Percentiles rank a stretch among this genome's conserved stretches.
These are phyloP conservation scores for Arxiozyma telluris DNA, from an alignment of 1,139 yeast species.

Conservation along the genomic window DNA sequence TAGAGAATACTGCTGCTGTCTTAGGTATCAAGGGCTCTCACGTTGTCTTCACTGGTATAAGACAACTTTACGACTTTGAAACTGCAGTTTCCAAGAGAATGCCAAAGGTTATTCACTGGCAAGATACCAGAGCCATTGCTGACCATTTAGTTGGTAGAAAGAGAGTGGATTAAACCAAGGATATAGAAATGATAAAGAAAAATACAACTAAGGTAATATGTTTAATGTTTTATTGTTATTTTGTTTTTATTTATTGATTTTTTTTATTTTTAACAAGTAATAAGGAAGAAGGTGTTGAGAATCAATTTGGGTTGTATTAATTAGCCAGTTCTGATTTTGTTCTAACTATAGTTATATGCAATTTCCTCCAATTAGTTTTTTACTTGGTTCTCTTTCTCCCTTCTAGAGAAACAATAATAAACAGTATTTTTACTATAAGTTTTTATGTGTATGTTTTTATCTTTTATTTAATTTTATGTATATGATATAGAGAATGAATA, in stretches of 20 bases:
- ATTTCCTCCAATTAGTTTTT: too few species aligned
- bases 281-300: neutral
- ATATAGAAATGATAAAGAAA: neutral
- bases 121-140: constrained; percentile 59
- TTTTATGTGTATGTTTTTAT: neutral
- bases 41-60: constrained; percentile 62
- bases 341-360: too few species aligned
- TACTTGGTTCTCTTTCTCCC: neutral
- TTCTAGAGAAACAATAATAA: neutral
- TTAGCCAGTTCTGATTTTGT: neutral
- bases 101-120: constrained; percentile 88
- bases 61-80: constrained; percentile 74
- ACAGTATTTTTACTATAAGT: neutral
- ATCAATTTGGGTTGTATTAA: too few species aligned
- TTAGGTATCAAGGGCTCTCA: constrained; percentile 78
- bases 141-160: constrained; percentile 80
- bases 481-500: constrained; percentile 7
- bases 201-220: neutral
- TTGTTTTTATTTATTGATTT: too few species aligned
- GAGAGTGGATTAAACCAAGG: constrained; percentile 20
- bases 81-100: constrained; percentile 73
- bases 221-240: neutral
- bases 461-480: constrained; percentile 5
- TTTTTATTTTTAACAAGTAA: neutral
- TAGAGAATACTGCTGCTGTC: constrained; percentile 65